Percentiles rank a stretch among this genome's conserved stretches.
phyloP scores from a whole-genome alignment of 1,284 basidiomycete genomes.

The Ustilago curta region DNA sequence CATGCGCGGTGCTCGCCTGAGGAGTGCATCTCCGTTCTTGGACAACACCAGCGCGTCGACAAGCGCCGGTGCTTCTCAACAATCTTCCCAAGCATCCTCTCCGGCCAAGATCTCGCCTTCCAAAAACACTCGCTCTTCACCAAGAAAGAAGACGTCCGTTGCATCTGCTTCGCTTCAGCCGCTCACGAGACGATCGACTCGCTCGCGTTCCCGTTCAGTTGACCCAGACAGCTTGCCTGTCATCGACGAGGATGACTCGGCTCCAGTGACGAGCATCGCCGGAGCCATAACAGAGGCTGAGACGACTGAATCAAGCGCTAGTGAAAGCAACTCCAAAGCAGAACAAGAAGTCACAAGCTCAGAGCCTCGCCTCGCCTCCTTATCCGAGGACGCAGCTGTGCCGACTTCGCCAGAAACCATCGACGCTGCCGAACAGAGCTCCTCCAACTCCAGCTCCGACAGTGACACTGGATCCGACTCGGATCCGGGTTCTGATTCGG shows the following conservation, averaged over 20 bases:
- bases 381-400: slow-evolving; percentile 17
- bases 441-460: slow-evolving; percentile 20
- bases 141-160: slow-evolving; percentile 31
- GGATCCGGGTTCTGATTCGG: slow-evolving; percentile 15
- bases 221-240: slow-evolving; percentile 20
- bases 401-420: background rate
- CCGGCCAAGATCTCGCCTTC: slow-evolving; percentile 19
- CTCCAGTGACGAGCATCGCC: background rate
- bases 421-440: background rate
- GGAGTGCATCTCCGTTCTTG: slow-evolving; percentile 46
- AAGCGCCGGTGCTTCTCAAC: slow-evolving; percentile 18
- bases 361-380: slow-evolving; percentile 17
- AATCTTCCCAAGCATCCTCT: slow-evolving; percentile 15
- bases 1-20: slow-evolving; percentile 41
- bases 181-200: slow-evolving; percentile 29
- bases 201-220: slow-evolving; percentile 43
- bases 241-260: slow-evolving; percentile 18
- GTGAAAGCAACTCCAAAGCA: background rate
- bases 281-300: slow-evolving; percentile 19
- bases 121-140: slow-evolving; percentile 31
- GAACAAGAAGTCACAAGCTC: slow-evolving; percentile 7
- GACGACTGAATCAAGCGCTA: slow-evolving; percentile 2
- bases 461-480: slow-evolving; percentile 10
- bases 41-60: slow-evolving; percentile 25
- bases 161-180: slow-evolving; percentile 28